A percentile compares a stretch with the other conserved stretches of the same genome.
phyloP scores from a whole-genome alignment of 805 yeast species.

The Lipomyces lipofer region DNA sequence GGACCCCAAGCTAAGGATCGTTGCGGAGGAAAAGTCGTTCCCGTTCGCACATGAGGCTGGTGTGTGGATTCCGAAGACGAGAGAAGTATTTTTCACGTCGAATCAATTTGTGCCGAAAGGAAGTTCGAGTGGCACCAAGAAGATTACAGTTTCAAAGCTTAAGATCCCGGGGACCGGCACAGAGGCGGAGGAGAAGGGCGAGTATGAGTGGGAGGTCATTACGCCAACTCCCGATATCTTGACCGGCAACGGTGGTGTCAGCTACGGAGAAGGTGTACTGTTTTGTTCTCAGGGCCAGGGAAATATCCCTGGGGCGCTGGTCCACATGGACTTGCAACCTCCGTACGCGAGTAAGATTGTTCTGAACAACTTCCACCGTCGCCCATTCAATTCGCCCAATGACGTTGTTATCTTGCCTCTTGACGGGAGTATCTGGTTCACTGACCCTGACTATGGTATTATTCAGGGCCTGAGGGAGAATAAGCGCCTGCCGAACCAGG shows the following conservation, averaged over 20 bases:
- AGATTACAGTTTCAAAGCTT: conserved; percentile 24
- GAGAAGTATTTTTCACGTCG: conserved; percentile 35
- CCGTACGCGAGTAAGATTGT: conserved; percentile 24
- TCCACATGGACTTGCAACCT: conserved; percentile 24
- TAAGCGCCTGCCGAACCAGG: conserved; percentile 34
- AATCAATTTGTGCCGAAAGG: conserved; percentile 28
- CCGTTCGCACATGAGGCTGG: conserved; percentile 38
- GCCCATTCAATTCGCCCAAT: conserved; percentile 35
- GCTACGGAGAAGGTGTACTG: conserved; percentile 31
- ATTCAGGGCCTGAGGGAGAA: conserved; percentile 27
- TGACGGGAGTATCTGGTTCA: conserved; percentile 36
- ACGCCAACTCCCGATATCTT: conserved; percentile 28
- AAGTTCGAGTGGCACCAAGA: conserved; percentile 7
- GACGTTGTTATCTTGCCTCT: conserved; percentile 34
- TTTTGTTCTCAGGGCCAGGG: conserved; percentile 35
- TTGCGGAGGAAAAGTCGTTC: conserved; percentile 21
- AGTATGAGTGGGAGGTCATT: conserved; percentile 27
- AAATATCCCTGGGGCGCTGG: conserved; percentile 27
- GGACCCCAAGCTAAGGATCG: conserved; percentile 18
- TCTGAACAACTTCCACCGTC: conserved; percentile 32
- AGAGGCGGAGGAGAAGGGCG: neutral
- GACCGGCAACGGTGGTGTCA: conserved; percentile 33
- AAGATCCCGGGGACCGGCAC: conserved; percentile 15
- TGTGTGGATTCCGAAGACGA: conserved; percentile 31
- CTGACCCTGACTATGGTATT: conserved; percentile 34